A percentile compares a stretch with the other conserved stretches of the same genome.
These are phyloP conservation scores for Fomitopsis serialis DNA, from an alignment of 768 basidiomycete genomes.

Conservation along the genomic window DNA sequence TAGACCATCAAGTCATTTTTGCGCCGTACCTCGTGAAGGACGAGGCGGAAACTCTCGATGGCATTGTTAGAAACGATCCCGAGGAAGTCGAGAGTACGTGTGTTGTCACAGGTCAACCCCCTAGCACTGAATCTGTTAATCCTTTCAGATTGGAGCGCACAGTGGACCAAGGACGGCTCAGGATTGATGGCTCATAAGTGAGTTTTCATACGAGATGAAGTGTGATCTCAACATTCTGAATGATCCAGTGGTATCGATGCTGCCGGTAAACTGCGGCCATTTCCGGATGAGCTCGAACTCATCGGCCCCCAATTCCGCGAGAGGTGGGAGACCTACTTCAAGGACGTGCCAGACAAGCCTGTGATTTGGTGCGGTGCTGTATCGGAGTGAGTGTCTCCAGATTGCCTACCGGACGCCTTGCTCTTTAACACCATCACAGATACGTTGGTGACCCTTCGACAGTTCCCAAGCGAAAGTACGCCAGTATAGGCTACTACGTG, in stretches of 20 bases:
- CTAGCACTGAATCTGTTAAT: neutral
- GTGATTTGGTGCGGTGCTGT: slow-evolving; percentile 38
- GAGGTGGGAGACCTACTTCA: slow-evolving; percentile 48
- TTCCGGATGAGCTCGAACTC: slow-evolving; percentile 39
- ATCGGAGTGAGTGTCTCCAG: slow-evolving; percentile 32
- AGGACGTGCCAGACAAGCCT: slow-evolving; percentile 48
- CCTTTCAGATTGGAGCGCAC: slow-evolving; percentile 25
- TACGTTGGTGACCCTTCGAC: slow-evolving; percentile 16
- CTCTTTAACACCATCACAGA: slow-evolving; percentile 12
- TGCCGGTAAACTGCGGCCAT: slow-evolving; percentile 54
- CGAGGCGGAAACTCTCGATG: slow-evolving; percentile 45
- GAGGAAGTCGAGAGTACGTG: slow-evolving; percentile 36
- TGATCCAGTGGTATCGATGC: slow-evolving; percentile 43
- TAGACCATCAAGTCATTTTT: slow-evolving; percentile 28
- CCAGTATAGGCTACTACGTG: slow-evolving; percentile 25
- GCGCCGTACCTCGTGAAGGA: slow-evolving; percentile 35
- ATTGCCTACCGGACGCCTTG: neutral
- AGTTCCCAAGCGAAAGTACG: slow-evolving; percentile 21
- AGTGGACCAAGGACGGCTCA: slow-evolving; percentile 34
- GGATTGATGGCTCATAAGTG: slow-evolving; percentile 55
- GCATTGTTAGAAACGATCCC: slow-evolving; percentile 34
- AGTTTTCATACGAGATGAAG: neutral
- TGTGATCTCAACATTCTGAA: neutral
- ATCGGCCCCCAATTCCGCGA: slow-evolving; percentile 42
- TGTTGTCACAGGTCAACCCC: neutral